These are phyloP conservation scores for Solidago caesia DNA, from an alignment of 129 eudicot genomes.

Conservation along the genomic window DNA sequence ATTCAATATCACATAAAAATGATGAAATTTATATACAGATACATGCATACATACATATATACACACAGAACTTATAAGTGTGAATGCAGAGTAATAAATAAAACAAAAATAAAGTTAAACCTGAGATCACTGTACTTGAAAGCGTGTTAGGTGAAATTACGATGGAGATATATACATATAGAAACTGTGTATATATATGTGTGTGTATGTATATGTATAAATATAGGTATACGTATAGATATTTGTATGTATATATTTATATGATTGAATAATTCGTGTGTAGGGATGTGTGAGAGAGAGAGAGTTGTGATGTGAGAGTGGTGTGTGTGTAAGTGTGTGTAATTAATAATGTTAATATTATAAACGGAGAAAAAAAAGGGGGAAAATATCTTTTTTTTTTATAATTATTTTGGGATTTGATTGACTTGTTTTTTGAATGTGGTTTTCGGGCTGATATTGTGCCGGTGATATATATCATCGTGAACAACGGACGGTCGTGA, in stretches of 20 bases:
- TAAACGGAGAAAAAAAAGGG: constrained; percentile 5
- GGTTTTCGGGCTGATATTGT: constrained; percentile 36
- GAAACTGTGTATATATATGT: not conserved
- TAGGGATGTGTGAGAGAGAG: constrained; percentile 22
- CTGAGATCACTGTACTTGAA: constrained; percentile 20
- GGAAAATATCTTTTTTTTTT: constrained; percentile 19
- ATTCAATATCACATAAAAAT: not conserved
- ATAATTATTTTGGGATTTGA: not conserved
- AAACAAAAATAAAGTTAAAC: not conserved
- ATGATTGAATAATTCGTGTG: constrained; percentile 14
- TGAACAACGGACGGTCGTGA: no score
- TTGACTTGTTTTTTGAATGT: constrained; percentile 23
- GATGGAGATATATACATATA: constrained; percentile 4
- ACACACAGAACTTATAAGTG: not conserved
- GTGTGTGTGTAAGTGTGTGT: constrained; percentile 20
- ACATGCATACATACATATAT: not conserved
- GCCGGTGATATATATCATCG: constrained; percentile 19
- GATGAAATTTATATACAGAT: not conserved
- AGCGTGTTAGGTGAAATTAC: constrained; percentile 16
- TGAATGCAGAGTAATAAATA: constrained; percentile 18
- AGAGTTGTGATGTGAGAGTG: constrained; percentile 15
- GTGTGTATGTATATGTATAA: not conserved
- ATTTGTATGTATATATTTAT: not conserved
- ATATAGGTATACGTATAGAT: not conserved
- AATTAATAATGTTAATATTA: not conserved